Evolutionary conservation across 108 stramenopile species (phyloP), one percentile per base, ranked within the genome.

Genomic region (Cyclotella sp.): DNA sequence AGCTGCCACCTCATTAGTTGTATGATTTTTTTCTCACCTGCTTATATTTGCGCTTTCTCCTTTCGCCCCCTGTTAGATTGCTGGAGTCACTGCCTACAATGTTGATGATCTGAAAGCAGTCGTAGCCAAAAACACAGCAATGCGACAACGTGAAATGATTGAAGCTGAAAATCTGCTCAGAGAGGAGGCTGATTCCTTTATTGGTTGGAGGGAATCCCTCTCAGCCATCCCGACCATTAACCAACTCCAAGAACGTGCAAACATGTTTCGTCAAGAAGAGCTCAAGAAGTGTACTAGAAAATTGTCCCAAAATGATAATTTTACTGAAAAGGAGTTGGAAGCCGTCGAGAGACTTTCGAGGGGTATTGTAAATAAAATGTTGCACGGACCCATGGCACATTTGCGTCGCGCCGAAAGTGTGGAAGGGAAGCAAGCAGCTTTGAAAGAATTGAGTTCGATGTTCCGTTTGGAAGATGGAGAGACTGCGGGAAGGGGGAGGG

Each of bases 101-200:
- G 98, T 99, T 19, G 98, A 99, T 76, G 96, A 97, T 75, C 88
- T 99, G 53, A 99, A 97, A 88, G 97, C 96, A 58, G 98, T 99
- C 16, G 97, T 99, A 52, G 98, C 95, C 63, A 94, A 96, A 67
- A 99, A 99, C 64, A 97, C 96, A 62, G 97, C 97, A 57, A 97
- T 97, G 94, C 91, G 98, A 73, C 95, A 96, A 84, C 84, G 86
- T 62, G 97, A 99, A 88, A 97, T 99, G 95, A 83, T 98, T n/a
- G 97, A 99, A 84, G 98, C 97, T 10, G 96, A 99, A 81, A 84
- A 68, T 22, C 83, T 99, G 21, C 82, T 99, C 24, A 71, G 71
- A 24, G 98, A 98, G 75, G 98, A 99, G 83, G 83, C 91, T 16
- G 73, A 26, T 29, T 87, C 95, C 70, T 99, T 96, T 81, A 72